These are phyloP conservation scores for Picea sitchensis DNA, from an alignment of 75 land plant genomes.

Conservation along the genomic window DNA sequence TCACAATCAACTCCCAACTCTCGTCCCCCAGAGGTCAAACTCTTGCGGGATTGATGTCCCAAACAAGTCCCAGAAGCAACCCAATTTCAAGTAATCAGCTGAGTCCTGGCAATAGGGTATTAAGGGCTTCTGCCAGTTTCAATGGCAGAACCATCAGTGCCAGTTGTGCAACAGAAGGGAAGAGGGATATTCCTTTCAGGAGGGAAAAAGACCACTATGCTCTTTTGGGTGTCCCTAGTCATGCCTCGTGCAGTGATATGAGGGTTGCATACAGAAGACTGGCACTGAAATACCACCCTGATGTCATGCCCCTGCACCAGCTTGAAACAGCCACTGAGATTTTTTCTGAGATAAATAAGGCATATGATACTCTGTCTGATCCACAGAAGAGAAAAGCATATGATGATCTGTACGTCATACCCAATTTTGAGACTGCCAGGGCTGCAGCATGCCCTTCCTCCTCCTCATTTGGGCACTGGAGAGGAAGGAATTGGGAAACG, in stretches of 20 bases:
- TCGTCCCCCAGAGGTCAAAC: too few relatives aligned
- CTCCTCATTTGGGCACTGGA: too few relatives aligned
- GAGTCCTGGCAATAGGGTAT: too few relatives aligned
- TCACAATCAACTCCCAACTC: too few relatives aligned
- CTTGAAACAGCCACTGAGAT: constrained; percentile 5
- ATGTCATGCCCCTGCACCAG: constrained; percentile 12
- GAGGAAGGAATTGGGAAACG: too few relatives aligned
- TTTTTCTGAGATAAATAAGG: constrained; percentile 13
- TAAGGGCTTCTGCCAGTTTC: too few relatives aligned
- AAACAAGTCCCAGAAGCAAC: too few relatives aligned
- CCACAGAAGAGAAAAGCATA: constrained; percentile 13
- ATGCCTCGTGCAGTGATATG: constrained; percentile 9
- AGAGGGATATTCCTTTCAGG: neutral
- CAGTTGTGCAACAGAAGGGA: too few relatives aligned
- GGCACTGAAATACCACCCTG: constrained; percentile 13
- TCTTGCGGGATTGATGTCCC: too few relatives aligned
- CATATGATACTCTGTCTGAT: constrained; percentile 16
- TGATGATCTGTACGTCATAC: neutral
- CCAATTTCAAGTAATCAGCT: too few relatives aligned
- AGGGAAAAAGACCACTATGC: neutral
- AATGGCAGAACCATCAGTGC: too few relatives aligned
- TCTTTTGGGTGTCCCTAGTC: neutral
- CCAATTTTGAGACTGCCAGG: constrained; percentile 6
- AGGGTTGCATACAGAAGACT: constrained; percentile 12
- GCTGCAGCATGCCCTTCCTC: too few relatives aligned